Evolutionary conservation across 495 filamentous ascomycete genomes (phyloP), one percentile per base, ranked within the genome.

Genomic region (Penicillium macrosclerotiorum): DNA sequence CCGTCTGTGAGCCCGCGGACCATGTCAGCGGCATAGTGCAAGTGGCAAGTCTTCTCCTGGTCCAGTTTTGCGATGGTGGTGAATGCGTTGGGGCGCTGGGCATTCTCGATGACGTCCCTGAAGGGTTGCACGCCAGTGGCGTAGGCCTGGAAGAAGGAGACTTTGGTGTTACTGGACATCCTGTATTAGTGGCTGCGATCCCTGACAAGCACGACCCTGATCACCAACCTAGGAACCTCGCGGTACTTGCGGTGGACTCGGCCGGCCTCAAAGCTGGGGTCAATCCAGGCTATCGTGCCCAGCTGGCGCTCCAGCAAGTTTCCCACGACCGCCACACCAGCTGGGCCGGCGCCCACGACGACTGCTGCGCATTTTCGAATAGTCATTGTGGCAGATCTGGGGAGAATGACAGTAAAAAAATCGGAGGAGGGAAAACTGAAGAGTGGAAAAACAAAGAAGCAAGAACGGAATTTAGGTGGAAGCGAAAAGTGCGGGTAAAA

Each of bases 321-420:
- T 8, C 77, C 77, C 37, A 81, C 60, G 14, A 71, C 77, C n/a
- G 77, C 76, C 33, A 80, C 62, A 43, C 79, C 79, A 35, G 74
- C 75, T 7, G 79, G 75, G 25, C 79, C 79, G 33, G 73, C 75
- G 42, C 79, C 79, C 26, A 81, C 76, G 6, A 82, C 77, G 6
- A 82, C 70, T 0, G 77, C 76, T 16, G 68, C 67, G 50, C 66
- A 75, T 57, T 56, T 69, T 17, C 62, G 58, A 20, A 69, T 50
- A 26, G 63, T 36, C 67, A 72, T 72, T 49, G 29, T 51, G 29
- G 29, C 20, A 25, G 12, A 42, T 43, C 27, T 16, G 35, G n/a
- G 13, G 31, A 13, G 20, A 27, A 24, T 29, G 30, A 17, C 17
- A 40, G 12, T 19, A 34, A 25, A 38, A 33, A 50, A 39, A 37